Evolutionary conservation across 129 eudicot species (phyloP).

Genomic region (Saposhnikovia divaricata): DNA sequence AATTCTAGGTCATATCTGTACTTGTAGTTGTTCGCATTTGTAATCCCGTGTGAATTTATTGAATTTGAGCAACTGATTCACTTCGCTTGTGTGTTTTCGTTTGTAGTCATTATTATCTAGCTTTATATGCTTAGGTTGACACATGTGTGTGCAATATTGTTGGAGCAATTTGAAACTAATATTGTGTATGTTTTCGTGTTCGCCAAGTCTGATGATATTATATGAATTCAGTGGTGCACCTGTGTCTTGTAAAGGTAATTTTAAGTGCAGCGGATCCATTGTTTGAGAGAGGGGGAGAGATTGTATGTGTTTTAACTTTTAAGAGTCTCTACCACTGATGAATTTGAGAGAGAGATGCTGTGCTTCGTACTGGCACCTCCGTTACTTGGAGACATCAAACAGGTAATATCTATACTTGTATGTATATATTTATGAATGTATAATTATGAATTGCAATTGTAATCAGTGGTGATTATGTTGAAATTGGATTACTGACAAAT

Average conservation of each 20-base stretch:
- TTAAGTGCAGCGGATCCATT: no score
- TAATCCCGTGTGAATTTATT: neutral
- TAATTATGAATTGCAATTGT: neutral
- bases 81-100: neutral
- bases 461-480: neutral
- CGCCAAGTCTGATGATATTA: no score
- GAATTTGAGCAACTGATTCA: neutral
- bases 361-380: conserved; percentile 80
- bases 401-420: conserved; percentile 26
- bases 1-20: conserved; percentile 26
- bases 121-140: neutral
- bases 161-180: neutral
- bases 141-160: neutral
- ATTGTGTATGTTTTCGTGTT: no score
- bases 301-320: no score
- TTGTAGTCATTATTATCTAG: conserved; percentile 37
- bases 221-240: no score
- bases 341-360: conserved; percentile 36
- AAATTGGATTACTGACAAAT: no score
- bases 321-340: no score
- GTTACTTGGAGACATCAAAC: conserved; percentile 65
- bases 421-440: neutral
- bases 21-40: neutral
- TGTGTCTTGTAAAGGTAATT: no score
- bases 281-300: no score